Percentiles rank a stretch among this genome's conserved stretches.
phyloP scores from a whole-genome alignment of 2,329 filamentous ascomycete species.

The Botryotinia convoluta region DNA sequence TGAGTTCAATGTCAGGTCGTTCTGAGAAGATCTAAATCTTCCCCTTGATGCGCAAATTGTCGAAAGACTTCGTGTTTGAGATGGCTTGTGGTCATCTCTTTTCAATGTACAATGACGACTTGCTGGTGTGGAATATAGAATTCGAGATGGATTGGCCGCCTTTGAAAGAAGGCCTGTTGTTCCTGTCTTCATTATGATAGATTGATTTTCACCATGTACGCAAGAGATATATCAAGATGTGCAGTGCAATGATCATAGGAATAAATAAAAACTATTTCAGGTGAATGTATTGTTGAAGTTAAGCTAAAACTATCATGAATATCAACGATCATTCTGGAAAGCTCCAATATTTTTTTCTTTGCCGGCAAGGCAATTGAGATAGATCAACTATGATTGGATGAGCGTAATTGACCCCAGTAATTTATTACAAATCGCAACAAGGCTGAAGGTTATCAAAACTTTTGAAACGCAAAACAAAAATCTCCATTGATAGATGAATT shows the following conservation, averaged over 20 bases:
- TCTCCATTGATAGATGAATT: background rate
- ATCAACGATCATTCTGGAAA: slow-evolving; percentile 21
- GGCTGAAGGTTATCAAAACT: slow-evolving; percentile 3
- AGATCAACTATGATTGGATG: slow-evolving; percentile 11
- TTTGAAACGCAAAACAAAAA: background rate
- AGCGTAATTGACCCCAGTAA: background rate
- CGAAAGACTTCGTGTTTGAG: slow-evolving; percentile 26
- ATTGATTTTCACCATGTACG: background rate
- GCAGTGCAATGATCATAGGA: background rate
- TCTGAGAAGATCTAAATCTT: slow-evolving; percentile 3
- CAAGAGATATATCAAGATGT: background rate
- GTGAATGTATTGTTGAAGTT: slow-evolving; percentile 13
- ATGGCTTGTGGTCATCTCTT: slow-evolving; percentile 24
- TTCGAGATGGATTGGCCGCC: slow-evolving; percentile 34
- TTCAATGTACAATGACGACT: slow-evolving; percentile 28
- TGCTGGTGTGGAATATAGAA: slow-evolving; percentile 32
- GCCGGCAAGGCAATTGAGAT: slow-evolving; percentile 10
- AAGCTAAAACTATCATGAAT: slow-evolving; percentile 10
- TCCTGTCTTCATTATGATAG: slow-evolving; percentile 35
- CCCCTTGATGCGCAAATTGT: background rate
- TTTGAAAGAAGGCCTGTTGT: slow-evolving; percentile 37
- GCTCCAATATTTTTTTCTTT: slow-evolving; percentile 20
- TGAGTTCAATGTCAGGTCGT: background rate
- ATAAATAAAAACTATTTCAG: slow-evolving; percentile 1
- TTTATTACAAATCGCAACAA: slow-evolving; percentile 15